phyloP scores from a whole-genome alignment of 441 rosid species.

The Pelargonium citronellum region DNA sequence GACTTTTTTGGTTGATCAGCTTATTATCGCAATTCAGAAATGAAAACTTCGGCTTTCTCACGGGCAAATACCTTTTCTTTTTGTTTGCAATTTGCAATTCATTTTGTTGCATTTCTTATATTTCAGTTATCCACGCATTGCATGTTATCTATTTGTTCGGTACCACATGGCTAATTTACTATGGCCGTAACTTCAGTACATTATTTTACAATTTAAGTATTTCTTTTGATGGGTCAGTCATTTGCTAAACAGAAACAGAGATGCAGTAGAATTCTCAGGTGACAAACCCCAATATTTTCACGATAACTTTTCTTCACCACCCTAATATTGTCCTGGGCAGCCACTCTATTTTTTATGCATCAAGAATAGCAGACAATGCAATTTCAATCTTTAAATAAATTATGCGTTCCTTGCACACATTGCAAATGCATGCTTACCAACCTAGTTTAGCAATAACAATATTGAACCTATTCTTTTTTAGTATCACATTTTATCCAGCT shows the following conservation, averaged over 20 bases:
- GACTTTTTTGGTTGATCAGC: background rate
- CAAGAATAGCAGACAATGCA: background rate
- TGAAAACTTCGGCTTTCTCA: too few species aligned
- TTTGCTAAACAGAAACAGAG: constrained; percentile 2
- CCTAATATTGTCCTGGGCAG: background rate
- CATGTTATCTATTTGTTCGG: background rate
- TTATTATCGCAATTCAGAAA: background rate
- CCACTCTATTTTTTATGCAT: background rate
- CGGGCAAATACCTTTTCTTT: too few species aligned
- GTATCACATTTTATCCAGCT: too few species aligned
- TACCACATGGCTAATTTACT: background rate
- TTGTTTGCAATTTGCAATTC: too few species aligned
- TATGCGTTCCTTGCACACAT: background rate
- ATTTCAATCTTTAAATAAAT: background rate
- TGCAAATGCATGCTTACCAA: too few species aligned
- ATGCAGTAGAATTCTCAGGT: background rate
- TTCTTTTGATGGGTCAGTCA: background rate
- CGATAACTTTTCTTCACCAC: background rate
- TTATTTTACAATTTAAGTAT: background rate
- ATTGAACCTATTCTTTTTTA: too few species aligned
- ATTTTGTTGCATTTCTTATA: too few species aligned
- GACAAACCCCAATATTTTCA: background rate
- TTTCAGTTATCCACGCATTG: too few species aligned
- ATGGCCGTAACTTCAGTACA: background rate
- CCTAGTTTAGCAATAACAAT: too few species aligned